These are phyloP conservation scores for Trametes pubescens DNA, from an alignment of 1,284 basidiomycete genomes.

Conservation along the genomic window DNA sequence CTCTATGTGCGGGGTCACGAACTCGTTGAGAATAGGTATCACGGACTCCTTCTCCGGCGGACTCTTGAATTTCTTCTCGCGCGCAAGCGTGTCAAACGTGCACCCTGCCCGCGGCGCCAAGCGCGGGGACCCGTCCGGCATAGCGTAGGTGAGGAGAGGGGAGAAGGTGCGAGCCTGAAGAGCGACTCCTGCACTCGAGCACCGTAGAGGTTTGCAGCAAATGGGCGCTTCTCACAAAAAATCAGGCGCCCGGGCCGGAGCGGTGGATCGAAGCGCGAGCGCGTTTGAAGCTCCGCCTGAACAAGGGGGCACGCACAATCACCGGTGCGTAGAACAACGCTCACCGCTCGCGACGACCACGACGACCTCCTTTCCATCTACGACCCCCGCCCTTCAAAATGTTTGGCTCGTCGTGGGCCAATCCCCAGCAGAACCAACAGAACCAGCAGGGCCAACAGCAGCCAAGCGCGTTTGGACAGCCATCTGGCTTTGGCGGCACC, in stretches of 20 bases:
- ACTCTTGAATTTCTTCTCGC: conserved; percentile 84
- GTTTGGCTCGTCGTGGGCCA: conserved; percentile 73
- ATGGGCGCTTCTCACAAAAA: conserved; percentile 32
- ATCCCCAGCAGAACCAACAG: conserved; percentile 61
- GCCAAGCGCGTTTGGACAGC: conserved; percentile 56
- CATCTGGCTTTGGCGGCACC: conserved; percentile 54
- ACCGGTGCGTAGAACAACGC: conserved; percentile 26
- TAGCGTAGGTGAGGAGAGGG: conserved; percentile 29
- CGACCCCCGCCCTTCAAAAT: conserved; percentile 46
- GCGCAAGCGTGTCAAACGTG: conserved; percentile 87
- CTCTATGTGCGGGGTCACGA: conserved; percentile 94
- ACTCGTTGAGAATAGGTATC: conserved; percentile 89
- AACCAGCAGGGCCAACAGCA: conserved; percentile 51
- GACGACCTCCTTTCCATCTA: conserved; percentile 30
- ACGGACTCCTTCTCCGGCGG: conserved; percentile 78
- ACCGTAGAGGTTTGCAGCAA: conserved; percentile 14
- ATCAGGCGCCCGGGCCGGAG: conserved; percentile 23
- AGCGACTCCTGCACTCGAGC: neutral
- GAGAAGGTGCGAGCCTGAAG: conserved; percentile 12
- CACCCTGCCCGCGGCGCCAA: conserved; percentile 34
- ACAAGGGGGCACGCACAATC: conserved; percentile 26
- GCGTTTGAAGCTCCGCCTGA: conserved; percentile 39
- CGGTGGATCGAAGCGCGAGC: conserved; percentile 23
- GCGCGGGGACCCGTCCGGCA: conserved; percentile 46
- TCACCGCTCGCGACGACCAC: conserved; percentile 36